Conservation (phyloP, 2,329 filamentous ascomycete genomes). For the Anisogramma anomala region DNA sequence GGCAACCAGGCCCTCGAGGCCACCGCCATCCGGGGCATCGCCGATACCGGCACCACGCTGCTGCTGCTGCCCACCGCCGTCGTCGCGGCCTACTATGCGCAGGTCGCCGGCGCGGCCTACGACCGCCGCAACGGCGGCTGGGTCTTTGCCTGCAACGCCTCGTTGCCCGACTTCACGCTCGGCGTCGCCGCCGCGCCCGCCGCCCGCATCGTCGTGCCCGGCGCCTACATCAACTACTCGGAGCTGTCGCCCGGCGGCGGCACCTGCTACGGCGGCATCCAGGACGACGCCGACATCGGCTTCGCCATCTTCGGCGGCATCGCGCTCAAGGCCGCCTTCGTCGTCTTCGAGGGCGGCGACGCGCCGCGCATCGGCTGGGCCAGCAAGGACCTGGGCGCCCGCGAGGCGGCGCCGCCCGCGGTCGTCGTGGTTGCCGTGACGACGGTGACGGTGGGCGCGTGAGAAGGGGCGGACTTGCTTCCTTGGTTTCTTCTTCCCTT, state of each 20-base stretch:
- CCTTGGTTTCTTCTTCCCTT: background rate
- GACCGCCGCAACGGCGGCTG: conserved; percentile 28
- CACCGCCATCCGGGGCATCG: conserved; percentile 32
- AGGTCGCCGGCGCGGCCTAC: conserved; percentile 33
- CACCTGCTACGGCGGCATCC: conserved; percentile 27
- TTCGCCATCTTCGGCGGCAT: conserved; percentile 24
- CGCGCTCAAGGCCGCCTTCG: conserved; percentile 23
- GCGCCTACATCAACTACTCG: conserved; percentile 27
- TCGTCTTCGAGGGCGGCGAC: conserved; percentile 25
- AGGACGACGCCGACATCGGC: conserved; percentile 19
- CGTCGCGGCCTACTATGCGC: conserved; percentile 38
- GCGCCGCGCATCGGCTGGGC: conserved; percentile 31
- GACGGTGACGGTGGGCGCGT: conserved; percentile 2
- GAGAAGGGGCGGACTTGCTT: background rate
- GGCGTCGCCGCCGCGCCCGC: conserved; percentile 23
- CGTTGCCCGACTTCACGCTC: conserved; percentile 25
- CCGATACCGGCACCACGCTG: conserved; percentile 48
- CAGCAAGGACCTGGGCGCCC: conserved; percentile 17
- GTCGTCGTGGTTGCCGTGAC: conserved; percentile 8
- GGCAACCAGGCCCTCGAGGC: conserved; percentile 25
- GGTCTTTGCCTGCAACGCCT: conserved; percentile 26
- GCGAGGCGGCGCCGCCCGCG: conserved; percentile 5
- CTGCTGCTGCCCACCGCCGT: conserved; percentile 37
- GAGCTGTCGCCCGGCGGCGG: conserved; percentile 16
- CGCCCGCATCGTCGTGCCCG: conserved; percentile 24